These are phyloP conservation scores for Podospora bellae-mahoneyi DNA, from an alignment of 495 filamentous ascomycete species.

Conservation along the genomic window DNA sequence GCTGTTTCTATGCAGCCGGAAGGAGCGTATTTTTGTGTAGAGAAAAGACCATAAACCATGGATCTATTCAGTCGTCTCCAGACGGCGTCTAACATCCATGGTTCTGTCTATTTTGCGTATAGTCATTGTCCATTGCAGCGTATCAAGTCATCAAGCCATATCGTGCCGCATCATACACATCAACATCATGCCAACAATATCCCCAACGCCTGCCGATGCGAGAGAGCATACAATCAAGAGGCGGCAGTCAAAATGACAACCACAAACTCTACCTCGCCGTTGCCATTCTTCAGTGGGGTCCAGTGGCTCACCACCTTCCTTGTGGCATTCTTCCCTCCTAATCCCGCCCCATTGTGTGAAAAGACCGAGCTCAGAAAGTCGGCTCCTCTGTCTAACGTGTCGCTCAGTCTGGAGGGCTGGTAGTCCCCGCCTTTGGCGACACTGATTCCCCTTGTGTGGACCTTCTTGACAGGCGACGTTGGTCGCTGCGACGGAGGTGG, in stretches of 20 bases:
- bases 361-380: slow-evolving; percentile 27
- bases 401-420: slow-evolving; percentile 23
- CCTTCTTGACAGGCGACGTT: not conserved
- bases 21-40: too few species aligned
- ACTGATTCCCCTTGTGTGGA: slow-evolving; percentile 18
- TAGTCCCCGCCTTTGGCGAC: slow-evolving; percentile 5
- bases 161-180: not conserved
- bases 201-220: not conserved
- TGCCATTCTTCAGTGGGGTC: slow-evolving; percentile 53
- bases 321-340: slow-evolving; percentile 19
- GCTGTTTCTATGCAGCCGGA: too few species aligned
- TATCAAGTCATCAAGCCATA: not conserved
- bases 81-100: too few species aligned
- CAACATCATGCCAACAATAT: not conserved
- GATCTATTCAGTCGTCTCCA: too few species aligned
- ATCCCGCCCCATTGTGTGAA: not conserved
- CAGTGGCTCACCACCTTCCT: slow-evolving; percentile 51
- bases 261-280: slow-evolving; percentile 44
- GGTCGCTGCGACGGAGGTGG: slow-evolving; percentile 3
- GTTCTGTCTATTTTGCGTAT: too few species aligned
- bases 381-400: slow-evolving; percentile 30
- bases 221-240: not conserved
- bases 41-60: too few species aligned
- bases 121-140: not conserved
- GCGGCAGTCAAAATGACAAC: slow-evolving; percentile 39